Evolutionary conservation across 805 yeast species (phyloP).

Genomic region (Henningerozyma blattae): DNA sequence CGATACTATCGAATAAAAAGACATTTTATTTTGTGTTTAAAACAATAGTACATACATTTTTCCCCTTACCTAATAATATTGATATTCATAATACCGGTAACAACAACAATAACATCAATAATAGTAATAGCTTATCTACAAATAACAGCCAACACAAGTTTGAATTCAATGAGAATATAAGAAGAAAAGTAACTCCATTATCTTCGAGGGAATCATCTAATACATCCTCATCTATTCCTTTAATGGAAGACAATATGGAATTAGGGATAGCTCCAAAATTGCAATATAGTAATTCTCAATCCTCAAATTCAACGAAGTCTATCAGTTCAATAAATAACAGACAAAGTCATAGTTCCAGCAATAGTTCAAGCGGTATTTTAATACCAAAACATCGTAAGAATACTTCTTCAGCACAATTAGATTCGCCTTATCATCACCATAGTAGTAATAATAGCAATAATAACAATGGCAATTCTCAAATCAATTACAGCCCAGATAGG

Average conservation of each 20-base stretch:
- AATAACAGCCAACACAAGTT: not conserved
- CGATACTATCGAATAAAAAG: conserved; percentile 6
- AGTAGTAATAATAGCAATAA: no score
- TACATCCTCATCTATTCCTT: not conserved
- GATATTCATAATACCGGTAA: not conserved
- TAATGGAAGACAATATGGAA: not conserved
- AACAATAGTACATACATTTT: conserved; percentile 13
- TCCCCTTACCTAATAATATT: not conserved
- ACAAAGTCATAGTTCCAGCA: no score
- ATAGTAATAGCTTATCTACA: not conserved
- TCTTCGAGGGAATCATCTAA: not conserved
- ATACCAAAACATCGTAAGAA: not conserved
- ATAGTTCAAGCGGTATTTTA: no score
- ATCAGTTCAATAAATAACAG: not conserved
- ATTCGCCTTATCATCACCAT: no score
- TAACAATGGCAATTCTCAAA: not conserved
- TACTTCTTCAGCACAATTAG: no score
- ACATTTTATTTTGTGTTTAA: conserved; percentile 15
- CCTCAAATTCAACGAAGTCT: not conserved
- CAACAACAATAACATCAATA: not conserved
- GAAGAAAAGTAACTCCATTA: not conserved
- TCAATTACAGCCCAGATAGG: not conserved
- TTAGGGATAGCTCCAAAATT: no score
- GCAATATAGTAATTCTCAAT: not conserved
- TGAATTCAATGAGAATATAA: not conserved